phyloP scores from a whole-genome alignment of 805 yeast species.

The Barnettozyma populi region DNA sequence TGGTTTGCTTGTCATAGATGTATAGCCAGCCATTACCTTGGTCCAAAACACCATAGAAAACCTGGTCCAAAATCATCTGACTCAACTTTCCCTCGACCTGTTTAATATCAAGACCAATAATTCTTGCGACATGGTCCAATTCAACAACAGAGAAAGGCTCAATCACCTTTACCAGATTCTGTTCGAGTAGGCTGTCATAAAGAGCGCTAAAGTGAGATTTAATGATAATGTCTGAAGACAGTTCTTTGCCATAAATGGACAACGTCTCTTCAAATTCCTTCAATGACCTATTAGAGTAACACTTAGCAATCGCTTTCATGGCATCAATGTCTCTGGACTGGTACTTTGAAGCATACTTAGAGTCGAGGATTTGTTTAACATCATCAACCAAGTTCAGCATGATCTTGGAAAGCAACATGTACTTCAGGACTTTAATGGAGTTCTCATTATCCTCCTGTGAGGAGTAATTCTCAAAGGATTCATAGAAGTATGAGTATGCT shows the following conservation, averaged over 20 bases:
- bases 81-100: slow-evolving; percentile 92
- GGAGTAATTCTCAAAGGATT: slow-evolving; percentile 87
- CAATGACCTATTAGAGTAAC: slow-evolving; percentile 84
- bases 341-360: slow-evolving; percentile 69
- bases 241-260: slow-evolving; percentile 61
- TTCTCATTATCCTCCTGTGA: slow-evolving; percentile 50
- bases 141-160: slow-evolving; percentile 98
- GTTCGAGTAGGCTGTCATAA: slow-evolving; percentile 89
- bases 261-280: slow-evolving; percentile 87
- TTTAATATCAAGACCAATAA: slow-evolving; percentile 79
- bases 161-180: slow-evolving; percentile 87
- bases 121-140: slow-evolving; percentile 77
- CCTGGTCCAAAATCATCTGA: slow-evolving; percentile 93
- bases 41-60: slow-evolving; percentile 93
- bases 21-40: slow-evolving; percentile 98
- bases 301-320: slow-evolving; percentile 87
- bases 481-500: slow-evolving; percentile 91
- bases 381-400: slow-evolving; percentile 88
- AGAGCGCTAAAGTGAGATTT: slow-evolving; percentile 89
- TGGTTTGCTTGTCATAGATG: slow-evolving; percentile 81
- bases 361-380: slow-evolving; percentile 67
- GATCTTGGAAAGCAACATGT: slow-evolving; percentile 87
- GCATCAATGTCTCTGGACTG: slow-evolving; percentile 88
- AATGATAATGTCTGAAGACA: slow-evolving; percentile 81
- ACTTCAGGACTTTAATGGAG: slow-evolving; percentile 77